Conservation (phyloP, 1,284 basidiomycete genomes). For the Wolfiporia cocos region DNA sequence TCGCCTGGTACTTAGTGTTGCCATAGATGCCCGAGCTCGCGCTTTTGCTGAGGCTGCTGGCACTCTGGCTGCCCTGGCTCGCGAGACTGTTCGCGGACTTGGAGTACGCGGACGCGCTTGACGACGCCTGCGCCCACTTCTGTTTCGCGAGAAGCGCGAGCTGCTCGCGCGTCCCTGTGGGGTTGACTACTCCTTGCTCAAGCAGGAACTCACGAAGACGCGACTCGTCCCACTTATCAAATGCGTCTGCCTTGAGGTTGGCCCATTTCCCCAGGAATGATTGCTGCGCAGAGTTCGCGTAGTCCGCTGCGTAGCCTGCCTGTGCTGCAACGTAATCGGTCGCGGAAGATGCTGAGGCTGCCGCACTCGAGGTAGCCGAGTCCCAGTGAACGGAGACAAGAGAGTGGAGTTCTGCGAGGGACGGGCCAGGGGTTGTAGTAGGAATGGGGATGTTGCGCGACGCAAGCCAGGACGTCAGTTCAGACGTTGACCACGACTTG, state of each 20-base stretch:
- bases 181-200: constrained; percentile 80
- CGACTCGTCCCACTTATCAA: constrained; percentile 79
- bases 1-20: constrained; percentile 40
- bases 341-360: constrained; percentile 1
- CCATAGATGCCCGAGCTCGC: constrained; percentile 48
- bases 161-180: constrained; percentile 73
- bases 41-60: constrained; percentile 30
- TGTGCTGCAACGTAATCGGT: constrained; percentile 4
- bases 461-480: constrained; percentile 68
- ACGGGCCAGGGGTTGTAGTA: constrained; percentile 42
- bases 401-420: constrained; percentile 20
- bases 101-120: constrained; percentile 30
- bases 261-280: constrained; percentile 36
- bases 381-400: constrained; percentile 19
- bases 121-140: constrained; percentile 53
- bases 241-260: constrained; percentile 41
- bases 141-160: constrained; percentile 74
- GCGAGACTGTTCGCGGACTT: constrained; percentile 15
- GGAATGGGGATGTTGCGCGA: constrained; percentile 51
- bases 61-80: constrained; percentile 16
- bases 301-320: constrained; percentile 50
- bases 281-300: constrained; percentile 61
- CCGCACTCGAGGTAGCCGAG: constrained; percentile 36
- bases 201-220: constrained; percentile 80
- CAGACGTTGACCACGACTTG: constrained; percentile 19